A percentile compares a stretch with the other conserved stretches of the same genome.
phyloP scores from a whole-genome alignment of 768 basidiomycete species.

The Lactifluus hygrophoroides region DNA sequence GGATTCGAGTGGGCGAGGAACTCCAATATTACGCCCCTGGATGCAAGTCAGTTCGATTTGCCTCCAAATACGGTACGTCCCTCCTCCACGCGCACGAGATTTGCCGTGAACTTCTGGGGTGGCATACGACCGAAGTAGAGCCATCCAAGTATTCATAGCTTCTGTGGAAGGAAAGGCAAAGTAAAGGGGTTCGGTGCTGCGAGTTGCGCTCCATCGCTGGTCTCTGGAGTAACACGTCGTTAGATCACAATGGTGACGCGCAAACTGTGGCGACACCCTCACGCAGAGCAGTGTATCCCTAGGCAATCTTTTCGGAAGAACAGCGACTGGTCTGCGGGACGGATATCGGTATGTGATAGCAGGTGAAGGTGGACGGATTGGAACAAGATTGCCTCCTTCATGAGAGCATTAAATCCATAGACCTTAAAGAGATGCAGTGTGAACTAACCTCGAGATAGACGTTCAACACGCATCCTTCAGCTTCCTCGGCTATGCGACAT shows the following conservation, averaged over 20 bases:
- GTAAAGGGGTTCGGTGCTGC: constrained; percentile 58
- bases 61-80: constrained; percentile 83
- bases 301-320: constrained; percentile 73
- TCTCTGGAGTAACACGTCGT: constrained; percentile 32
- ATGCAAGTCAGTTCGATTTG: constrained; percentile 66
- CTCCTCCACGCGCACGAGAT: constrained; percentile 45
- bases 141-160: constrained; percentile 64
- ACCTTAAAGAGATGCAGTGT: background rate
- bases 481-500: constrained; percentile 63
- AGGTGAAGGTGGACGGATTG: constrained; percentile 67
- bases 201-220: constrained; percentile 49
- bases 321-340: constrained; percentile 63
- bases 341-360: constrained; percentile 72
- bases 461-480: constrained; percentile 56
- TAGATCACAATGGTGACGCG: constrained; percentile 2
- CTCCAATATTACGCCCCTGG: constrained; percentile 67
- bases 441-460: constrained; percentile 69
- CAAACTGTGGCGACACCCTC: constrained; percentile 18
- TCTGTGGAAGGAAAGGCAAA: constrained; percentile 62
- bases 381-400: constrained; percentile 62
- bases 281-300: constrained; percentile 59
- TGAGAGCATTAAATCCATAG: background rate
- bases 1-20: constrained; percentile 32
- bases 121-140: constrained; percentile 73
- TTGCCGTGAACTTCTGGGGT: constrained; percentile 71